phyloP scores from a whole-genome alignment of 208 protist genomes.

The Trypanosoma melophagium region DNA sequence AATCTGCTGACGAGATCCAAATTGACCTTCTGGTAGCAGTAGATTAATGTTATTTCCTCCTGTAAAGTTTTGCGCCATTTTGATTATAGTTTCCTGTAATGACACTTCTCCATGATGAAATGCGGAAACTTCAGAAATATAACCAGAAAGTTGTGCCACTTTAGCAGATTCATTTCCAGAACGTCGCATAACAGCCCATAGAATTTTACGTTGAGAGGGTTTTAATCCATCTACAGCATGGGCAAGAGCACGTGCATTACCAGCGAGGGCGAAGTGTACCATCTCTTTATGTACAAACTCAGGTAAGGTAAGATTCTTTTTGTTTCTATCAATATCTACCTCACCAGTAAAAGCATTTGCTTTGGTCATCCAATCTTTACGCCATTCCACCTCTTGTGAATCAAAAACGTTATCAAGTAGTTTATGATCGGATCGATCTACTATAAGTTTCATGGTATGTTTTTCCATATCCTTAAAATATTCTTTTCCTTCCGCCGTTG shows the following conservation, averaged over 20 bases:
- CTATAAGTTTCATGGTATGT: conserved; percentile 93
- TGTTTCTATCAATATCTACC: conserved; percentile 87
- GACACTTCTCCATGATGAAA: conserved; percentile 99
- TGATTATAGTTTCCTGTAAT: conserved; percentile 98
- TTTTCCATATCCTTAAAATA: conserved; percentile 98
- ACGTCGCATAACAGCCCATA: conserved; percentile 94
- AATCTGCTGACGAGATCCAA: conserved; percentile 97
- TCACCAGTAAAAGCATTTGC: conserved; percentile 86
- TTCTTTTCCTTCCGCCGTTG: conserved; percentile 97
- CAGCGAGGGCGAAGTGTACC: conserved; percentile 96
- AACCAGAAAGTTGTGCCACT: conserved; percentile 99
- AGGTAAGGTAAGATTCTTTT: conserved; percentile 76
- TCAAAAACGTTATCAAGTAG: conserved; percentile 98
- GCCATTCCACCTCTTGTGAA: conserved; percentile 96
- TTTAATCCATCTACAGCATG: conserved; percentile 99
- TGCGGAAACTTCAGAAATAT: conserved; percentile 95
- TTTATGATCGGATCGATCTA: conserved; percentile 87
- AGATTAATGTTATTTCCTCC: conserved; percentile 99
- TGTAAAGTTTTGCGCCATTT: conserved; percentile 99
- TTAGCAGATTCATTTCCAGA: conserved; percentile 95
- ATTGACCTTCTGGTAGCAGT: conserved; percentile 97
- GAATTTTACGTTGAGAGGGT: conserved; percentile 99
- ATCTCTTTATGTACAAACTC: conserved; percentile 99
- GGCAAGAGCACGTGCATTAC: conserved; percentile 88
- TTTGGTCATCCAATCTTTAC: conserved; percentile 98